Evolutionary conservation across 1,284 basidiomycete species (phyloP).

Genomic region (Phylloboletellus chloephorus): DNA sequence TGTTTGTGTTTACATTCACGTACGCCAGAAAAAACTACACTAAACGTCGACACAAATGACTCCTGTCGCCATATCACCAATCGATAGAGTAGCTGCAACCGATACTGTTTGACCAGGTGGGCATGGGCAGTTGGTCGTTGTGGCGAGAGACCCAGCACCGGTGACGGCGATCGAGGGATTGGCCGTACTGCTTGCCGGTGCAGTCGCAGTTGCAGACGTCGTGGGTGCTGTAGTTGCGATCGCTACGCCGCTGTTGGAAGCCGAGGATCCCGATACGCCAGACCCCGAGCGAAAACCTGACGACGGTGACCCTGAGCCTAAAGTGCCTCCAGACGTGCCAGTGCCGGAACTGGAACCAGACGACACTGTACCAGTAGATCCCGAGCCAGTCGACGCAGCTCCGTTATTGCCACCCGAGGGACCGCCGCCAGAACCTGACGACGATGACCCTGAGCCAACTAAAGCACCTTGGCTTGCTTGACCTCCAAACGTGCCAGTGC

Average conservation of each 20-base stretch:
- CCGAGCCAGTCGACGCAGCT: no score
- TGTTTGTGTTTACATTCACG: conserved; percentile 15
- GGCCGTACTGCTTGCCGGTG: no score
- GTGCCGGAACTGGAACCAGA: no score
- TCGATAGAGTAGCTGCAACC: background rate
- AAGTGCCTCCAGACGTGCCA: no score
- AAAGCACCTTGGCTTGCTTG: no score
- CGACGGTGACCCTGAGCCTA: no score
- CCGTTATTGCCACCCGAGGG: background rate
- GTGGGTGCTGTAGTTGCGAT: background rate
- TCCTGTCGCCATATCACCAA: background rate
- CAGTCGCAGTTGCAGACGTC: conserved; percentile 1
- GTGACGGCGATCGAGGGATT: no score
- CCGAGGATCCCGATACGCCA: background rate
- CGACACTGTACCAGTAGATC: conserved; percentile 1
- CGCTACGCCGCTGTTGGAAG: background rate
- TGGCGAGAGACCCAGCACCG: no score
- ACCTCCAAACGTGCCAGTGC: no score
- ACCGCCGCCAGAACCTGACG: no score
- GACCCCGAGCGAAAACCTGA: no score
- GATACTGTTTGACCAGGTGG: conserved; percentile 17
- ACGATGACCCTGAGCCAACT: no score
- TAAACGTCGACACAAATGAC: conserved; percentile 17
- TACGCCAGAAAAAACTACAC: conserved; percentile 10
- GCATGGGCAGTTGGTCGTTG: conserved; percentile 4